phyloP scores from a whole-genome alignment of 75 land plant genomes.

The Larix kaempferi region DNA sequence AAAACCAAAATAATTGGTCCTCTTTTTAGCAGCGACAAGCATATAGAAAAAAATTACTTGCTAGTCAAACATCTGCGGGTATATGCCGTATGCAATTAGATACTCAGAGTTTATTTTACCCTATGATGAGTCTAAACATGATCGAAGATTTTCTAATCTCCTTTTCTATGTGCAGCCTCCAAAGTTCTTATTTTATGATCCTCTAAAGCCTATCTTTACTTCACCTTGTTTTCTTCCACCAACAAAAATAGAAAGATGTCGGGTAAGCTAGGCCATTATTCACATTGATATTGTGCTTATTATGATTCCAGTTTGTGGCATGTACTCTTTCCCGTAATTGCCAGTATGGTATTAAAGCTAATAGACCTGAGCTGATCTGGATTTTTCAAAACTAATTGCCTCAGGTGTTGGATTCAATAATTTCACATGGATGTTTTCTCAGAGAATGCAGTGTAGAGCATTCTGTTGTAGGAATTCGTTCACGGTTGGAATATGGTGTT shows the following conservation, averaged over 20 bases:
- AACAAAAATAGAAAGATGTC: conserved; percentile 88
- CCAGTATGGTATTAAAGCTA: not conserved
- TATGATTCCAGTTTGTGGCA: conserved; percentile 13
- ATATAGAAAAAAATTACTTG: not conserved
- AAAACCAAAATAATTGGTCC: conserved; percentile 2
- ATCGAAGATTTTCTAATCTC: not conserved
- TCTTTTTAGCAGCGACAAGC: not conserved
- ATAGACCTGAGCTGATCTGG: not conserved
- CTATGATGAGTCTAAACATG: not conserved
- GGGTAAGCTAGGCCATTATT: conserved; percentile 42
- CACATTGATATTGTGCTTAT: conserved; percentile 32
- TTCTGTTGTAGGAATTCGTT: conserved; percentile 67
- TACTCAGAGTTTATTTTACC: too few species aligned
- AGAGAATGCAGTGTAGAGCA: conserved; percentile 60
- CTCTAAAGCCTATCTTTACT: conserved; percentile 89
- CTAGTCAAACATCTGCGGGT: not conserved
- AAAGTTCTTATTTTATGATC: conserved; percentile 87
- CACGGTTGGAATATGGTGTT: conserved; percentile 63
- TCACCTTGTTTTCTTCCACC: conserved; percentile 93
- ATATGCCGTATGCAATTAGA: not conserved
- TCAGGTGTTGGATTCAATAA: conserved; percentile 67
- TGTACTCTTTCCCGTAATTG: not conserved
- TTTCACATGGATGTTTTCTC: conserved; percentile 79
- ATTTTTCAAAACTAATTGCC: not conserved
- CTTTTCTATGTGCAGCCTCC: conserved; percentile 58